Base-by-base conservation (phyloP, 495 filamentous ascomycete species). In the Xylaria sp. region DNA sequence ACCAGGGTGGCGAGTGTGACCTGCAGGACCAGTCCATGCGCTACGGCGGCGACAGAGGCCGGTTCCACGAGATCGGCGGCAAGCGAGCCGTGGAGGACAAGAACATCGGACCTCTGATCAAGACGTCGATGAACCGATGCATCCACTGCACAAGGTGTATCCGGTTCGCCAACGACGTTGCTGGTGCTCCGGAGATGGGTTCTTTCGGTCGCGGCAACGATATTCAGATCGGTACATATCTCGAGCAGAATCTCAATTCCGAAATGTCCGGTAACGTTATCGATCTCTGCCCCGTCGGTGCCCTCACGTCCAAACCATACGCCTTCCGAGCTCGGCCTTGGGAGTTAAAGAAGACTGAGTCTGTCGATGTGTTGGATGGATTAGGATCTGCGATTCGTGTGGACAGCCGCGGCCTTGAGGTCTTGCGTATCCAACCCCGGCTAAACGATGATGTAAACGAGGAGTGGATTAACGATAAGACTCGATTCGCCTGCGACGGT, bases 71-170 rank as follows among this genome's bases (percentile, higher is more conserved):
- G 84, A 84, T 93, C 73, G 89, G 88, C 53, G 96, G 96, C 75
- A 99, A 99, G 88, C 92, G 96, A 81, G 96, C 93, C 6, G 94
- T 97, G 40, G 96, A 99, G 85, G 96, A 99, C 81, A 99, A 99
- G 88, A 98, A 98, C 79, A 97, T 99, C 74, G 96, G 96, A 8
- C 96, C 96, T n/a, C 81, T 99, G 69, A 91, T 99, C 80, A 99
- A 99, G 87, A 99, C 96, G 19, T 98, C 97, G n/a, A 99, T 99
- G 96, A 99, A 98, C 85, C 87, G 96, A 78, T 99, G 96, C 84
- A 99, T 99, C 79, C 96, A 99, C 84, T 99, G 96, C 85, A 98
- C 96, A 74, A 90, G 96, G 77, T 99, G 96, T 82, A 89, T 99
- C 72, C 94, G 96, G 74, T 99, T 99, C 82, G 93, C 96, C 78